Base-by-base conservation (phyloP, 1,284 basidiomycete species). In the Cerrena zonata region DNA sequence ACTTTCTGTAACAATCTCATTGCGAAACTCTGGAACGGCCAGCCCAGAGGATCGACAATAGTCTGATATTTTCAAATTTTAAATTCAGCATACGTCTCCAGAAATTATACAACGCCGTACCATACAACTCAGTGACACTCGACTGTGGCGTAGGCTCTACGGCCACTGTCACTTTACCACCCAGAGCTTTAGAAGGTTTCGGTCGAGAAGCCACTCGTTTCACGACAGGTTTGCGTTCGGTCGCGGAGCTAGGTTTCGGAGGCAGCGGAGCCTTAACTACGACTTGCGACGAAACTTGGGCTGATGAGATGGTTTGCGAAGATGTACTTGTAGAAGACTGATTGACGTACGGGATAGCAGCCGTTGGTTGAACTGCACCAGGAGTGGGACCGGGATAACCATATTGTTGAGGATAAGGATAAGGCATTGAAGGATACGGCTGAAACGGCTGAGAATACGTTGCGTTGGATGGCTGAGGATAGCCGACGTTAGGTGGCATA, bases 1-100 rank as follows among this genome's bases (percentile, higher is more conserved):
- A n/a, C 54, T 58, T 15, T 48, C 58, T 39, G 54, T 54, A 12
- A 57, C 50, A 18, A 58, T 53, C 49, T 60, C 58, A 24, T 69
- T 57, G 41, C 60, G 62, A 50, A 74, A 70, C 49, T 60, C 62
- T 0, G 75, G 73, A 3, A 37, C 43, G 2, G 57, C 54, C 13
- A 61, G 36, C 1, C 50, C 46, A n/a, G 58, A 53, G 11, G 41
- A 57, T 5, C 49, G 41, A 45, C 73, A 75, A 50, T 67, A 63
- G 25, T 73, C 70, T 71, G 38, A 12, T 43, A 15, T 24, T 34
- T n/a, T 15, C n/a, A 23, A 26, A 34, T 26, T 26, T 26, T 30
- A 25, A 36, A 44, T 42, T 39, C 47, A 37, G 44, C 4, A 23
- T 30, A 43, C 23, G 15, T 34, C 15, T 34, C 30, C 15, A n/a